Conservation (phyloP, 768 basidiomycete genomes). For the Plicaturopsis crispa region DNA sequence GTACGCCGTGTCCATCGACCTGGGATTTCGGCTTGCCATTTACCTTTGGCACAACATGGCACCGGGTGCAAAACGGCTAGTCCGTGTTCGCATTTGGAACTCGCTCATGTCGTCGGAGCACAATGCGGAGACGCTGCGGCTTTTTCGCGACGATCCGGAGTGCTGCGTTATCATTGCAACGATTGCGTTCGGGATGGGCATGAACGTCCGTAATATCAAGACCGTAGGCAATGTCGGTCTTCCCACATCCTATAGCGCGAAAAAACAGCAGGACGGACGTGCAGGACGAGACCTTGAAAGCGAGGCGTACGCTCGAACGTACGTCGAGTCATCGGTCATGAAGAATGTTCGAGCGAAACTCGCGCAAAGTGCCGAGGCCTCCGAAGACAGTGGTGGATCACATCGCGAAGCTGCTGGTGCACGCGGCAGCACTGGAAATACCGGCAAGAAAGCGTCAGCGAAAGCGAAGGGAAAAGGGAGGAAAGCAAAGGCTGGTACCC, state of each 20-base stretch:
- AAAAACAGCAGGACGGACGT: constrained; percentile 5
- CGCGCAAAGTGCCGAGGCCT: too few relatives aligned
- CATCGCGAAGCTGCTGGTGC: too few relatives aligned
- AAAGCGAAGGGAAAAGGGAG: too few relatives aligned
- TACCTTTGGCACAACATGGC: constrained; percentile 6
- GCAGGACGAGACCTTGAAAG: constrained; percentile 3
- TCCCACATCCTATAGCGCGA: constrained; percentile 1
- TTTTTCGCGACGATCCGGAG: constrained; percentile 3
- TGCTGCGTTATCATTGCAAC: constrained; percentile 6
- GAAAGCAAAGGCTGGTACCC: too few relatives aligned
- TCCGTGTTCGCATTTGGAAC: constrained; percentile 2
- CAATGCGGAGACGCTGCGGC: constrained; percentile 3
- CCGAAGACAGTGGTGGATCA: too few relatives aligned
- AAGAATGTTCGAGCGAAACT: too few relatives aligned
- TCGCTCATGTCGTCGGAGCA: constrained; percentile 1
- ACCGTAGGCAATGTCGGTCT: constrained; percentile 3
- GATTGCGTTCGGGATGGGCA: constrained; percentile 4
- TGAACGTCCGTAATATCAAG: constrained; percentile 3
- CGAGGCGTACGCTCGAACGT: too few relatives aligned
- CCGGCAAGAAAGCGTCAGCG: too few relatives aligned
- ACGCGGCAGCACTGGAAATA: too few relatives aligned
- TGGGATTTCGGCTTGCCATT: too few relatives aligned
- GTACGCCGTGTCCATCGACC: too few relatives aligned
- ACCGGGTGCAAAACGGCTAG: constrained; percentile 1
- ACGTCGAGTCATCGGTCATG: too few relatives aligned